Percentiles rank a stretch among this genome's conserved stretches.
phyloP scores from a whole-genome alignment of 345 rosid genomes.

The Litchi chinensis region DNA sequence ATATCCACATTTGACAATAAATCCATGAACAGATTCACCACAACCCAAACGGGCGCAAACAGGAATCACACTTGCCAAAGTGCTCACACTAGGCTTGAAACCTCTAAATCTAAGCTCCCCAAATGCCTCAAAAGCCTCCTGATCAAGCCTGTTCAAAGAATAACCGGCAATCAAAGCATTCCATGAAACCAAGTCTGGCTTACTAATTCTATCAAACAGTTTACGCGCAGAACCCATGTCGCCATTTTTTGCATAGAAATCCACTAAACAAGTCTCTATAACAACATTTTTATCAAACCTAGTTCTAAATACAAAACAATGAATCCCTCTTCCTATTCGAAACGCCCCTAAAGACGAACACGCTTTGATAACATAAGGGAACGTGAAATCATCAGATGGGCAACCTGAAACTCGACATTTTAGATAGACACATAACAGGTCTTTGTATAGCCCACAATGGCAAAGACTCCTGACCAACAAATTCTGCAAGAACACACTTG shows the following conservation, averaged over 20 bases:
- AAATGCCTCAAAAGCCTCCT: conserved; percentile 38
- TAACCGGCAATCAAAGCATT: conserved; percentile 56
- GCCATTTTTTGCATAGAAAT: conserved; percentile 50
- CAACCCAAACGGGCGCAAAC: conserved; percentile 41
- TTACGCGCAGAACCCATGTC: conserved; percentile 30
- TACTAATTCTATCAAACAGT: conserved; percentile 36
- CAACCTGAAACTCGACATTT: conserved; percentile 35
- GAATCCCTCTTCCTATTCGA: conserved; percentile 38
- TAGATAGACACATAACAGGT: conserved; percentile 34
- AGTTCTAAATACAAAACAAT: conserved; percentile 44
- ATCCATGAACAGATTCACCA: conserved; percentile 47
- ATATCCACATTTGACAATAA: conserved; percentile 42
- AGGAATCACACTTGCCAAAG: conserved; percentile 46
- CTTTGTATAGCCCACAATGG: conserved; percentile 34
- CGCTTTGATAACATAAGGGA: conserved; percentile 54
- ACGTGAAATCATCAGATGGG: conserved; percentile 41
- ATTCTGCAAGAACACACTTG: conserved; percentile 34
- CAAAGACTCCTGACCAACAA: conserved; percentile 42
- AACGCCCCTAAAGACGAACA: conserved; percentile 38
- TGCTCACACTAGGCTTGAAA: conserved; percentile 44
- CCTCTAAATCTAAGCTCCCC: conserved; percentile 25
- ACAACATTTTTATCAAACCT: conserved; percentile 44
- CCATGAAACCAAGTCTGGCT: conserved; percentile 54
- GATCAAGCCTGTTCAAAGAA: conserved; percentile 39
- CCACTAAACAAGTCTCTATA: conserved; percentile 47